phyloP scores from a whole-genome alignment of 2,329 filamentous ascomycete species.

The Clonostachys chloroleuca region DNA sequence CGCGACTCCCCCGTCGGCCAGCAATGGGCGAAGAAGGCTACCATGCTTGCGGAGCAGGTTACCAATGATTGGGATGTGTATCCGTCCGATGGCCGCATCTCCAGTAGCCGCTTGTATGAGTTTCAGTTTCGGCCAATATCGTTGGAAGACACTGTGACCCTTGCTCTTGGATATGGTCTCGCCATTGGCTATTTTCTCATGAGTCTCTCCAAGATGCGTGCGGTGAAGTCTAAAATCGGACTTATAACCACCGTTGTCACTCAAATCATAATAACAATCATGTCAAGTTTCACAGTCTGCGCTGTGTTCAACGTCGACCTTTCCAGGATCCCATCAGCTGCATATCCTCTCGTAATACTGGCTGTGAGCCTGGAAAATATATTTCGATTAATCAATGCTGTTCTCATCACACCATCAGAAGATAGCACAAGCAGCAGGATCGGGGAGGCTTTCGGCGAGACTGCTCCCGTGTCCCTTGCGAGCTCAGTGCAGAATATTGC shows the following conservation, averaged over 20 bases:
- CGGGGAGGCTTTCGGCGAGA: constrained; percentile 69
- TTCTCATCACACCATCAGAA: constrained; percentile 67
- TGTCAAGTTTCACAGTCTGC: constrained; percentile 77
- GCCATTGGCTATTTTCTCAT: constrained; percentile 61
- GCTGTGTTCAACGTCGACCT: constrained; percentile 72
- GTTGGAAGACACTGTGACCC: constrained; percentile 55
- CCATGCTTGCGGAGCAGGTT: constrained; percentile 42
- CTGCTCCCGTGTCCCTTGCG: constrained; percentile 64
- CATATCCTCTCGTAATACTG: constrained; percentile 73
- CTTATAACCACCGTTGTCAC: constrained; percentile 66
- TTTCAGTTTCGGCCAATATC: constrained; percentile 77
- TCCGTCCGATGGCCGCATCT: constrained; percentile 49
- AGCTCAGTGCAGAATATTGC: constrained; percentile 65
- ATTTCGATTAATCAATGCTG: constrained; percentile 72
- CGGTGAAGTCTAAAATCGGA: constrained; percentile 72
- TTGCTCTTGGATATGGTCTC: constrained; percentile 61
- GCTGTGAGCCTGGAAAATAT: constrained; percentile 77
- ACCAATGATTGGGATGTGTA: constrained; percentile 61
- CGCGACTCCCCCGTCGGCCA: constrained; percentile 59
- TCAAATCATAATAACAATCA: constrained; percentile 68
- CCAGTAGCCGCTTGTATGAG: constrained; percentile 63
- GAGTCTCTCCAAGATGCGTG: constrained; percentile 64
- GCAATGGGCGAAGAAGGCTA: constrained; percentile 60
- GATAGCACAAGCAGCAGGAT: constrained; percentile 66
- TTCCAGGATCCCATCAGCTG: constrained; percentile 67